These are phyloP conservation scores for Coemansia sp. DNA, from an alignment of 192 early-diverging fungal species.

Conservation along the genomic window DNA sequence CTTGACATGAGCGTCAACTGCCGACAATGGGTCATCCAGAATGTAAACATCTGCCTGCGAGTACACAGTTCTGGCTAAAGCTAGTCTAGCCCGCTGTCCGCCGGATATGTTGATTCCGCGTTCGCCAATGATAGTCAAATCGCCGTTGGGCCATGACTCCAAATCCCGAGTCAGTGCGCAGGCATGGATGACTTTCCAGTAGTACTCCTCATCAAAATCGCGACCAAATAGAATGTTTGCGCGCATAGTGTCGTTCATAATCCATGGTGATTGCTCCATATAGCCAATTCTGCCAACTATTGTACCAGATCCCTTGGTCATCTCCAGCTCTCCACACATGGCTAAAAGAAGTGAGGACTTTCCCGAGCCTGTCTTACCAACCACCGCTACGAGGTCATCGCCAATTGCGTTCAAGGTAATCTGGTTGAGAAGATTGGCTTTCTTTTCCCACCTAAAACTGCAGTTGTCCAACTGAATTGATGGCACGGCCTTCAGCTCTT, in stretches of 20 bases:
- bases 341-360: conserved; percentile 78
- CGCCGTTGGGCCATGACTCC: conserved; percentile 1
- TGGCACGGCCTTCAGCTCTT: background rate
- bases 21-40: background rate
- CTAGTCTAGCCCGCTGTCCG: conserved; percentile 22
- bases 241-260: conserved; percentile 18
- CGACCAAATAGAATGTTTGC: conserved; percentile 27
- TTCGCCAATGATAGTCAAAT: conserved; percentile 13
- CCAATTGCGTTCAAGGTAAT: conserved; percentile 57
- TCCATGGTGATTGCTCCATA: conserved; percentile 67
- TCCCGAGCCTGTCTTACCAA: conserved; percentile 77
- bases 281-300: conserved; percentile 72
- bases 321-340: conserved; percentile 75
- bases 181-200: conserved; percentile 1
- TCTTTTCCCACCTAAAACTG: background rate
- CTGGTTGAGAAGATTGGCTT: conserved; percentile 18
- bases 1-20: conserved; percentile 8
- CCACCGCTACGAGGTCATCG: conserved; percentile 68
- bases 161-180: conserved; percentile 6
- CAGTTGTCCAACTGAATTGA: background rate
- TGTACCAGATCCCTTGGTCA: conserved; percentile 38
- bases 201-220: conserved; percentile 13
- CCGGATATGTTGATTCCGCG: conserved; percentile 28
- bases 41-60: conserved; percentile 21
- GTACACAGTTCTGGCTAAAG: conserved; percentile 25